phyloP scores from a whole-genome alignment of 176 grass and related monocot species.

The Triticum timopheevii region DNA sequence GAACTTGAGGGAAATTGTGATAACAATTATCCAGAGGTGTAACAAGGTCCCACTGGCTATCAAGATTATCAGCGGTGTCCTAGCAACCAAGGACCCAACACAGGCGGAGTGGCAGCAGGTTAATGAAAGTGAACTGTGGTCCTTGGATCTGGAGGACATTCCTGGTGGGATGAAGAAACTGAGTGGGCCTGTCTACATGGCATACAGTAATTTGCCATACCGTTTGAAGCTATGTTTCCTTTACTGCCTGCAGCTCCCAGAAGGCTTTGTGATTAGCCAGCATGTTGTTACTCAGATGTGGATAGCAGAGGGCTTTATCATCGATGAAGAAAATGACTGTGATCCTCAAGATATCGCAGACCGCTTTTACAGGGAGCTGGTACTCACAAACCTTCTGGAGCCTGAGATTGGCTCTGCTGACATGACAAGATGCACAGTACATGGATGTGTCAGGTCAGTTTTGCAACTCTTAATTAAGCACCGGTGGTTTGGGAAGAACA shows the following conservation, averaged over 20 bases:
- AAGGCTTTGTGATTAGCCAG: constrained; percentile 1
- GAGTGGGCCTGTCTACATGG: constrained; percentile 32
- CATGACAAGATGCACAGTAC: constrained; percentile 21
- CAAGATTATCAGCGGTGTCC: constrained; percentile 25
- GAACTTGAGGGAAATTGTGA: constrained; percentile 14
- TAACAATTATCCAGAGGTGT: constrained; percentile 30
- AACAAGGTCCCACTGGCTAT: constrained; percentile 26
- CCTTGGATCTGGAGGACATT: not conserved
- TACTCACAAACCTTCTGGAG: constrained; percentile 36
- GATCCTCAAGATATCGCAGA: constrained; percentile 21
- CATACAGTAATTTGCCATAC: constrained; percentile 35
- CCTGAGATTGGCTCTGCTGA: not conserved
- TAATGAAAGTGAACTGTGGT: constrained; percentile 15
- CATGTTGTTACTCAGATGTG: constrained; percentile 25
- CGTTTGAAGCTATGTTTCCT: constrained; percentile 42
- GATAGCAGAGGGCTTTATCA: constrained; percentile 17
- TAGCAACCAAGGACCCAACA: constrained; percentile 27
- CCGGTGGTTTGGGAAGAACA: not conserved
- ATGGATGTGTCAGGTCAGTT: constrained; percentile 28
- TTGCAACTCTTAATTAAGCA: constrained; percentile 7
- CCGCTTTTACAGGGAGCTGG: constrained; percentile 36
- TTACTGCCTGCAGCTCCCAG: constrained; percentile 43
- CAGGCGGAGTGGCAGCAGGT: constrained; percentile 22
- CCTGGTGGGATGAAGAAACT: constrained; percentile 21
- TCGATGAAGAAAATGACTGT: not conserved